Conservation (phyloP, 768 basidiomycete genomes). For the Suillus americanus region DNA sequence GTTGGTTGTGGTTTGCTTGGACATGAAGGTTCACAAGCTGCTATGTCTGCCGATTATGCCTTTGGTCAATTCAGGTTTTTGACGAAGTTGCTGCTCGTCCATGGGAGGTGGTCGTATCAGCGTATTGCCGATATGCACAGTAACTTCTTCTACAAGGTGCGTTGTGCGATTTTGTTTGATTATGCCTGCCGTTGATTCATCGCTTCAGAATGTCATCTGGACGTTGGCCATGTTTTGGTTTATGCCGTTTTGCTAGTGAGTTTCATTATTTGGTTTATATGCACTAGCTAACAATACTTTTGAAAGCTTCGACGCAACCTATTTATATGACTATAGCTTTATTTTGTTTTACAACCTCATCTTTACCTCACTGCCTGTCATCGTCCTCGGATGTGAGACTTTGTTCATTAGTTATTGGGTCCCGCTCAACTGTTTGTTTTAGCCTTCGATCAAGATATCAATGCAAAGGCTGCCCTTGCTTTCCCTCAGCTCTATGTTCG, state of each 20-base stretch:
- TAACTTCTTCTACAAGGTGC: conserved; percentile 98
- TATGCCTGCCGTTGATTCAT: conserved; percentile 9
- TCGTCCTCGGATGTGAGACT: conserved; percentile 77
- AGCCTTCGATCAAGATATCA: conserved; percentile 95
- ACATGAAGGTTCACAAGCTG: conserved; percentile 95
- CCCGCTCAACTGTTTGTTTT: conserved; percentile 5
- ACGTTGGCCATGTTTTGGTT: conserved; percentile 95
- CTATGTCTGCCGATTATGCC: conserved; percentile 98
- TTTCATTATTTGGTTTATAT: conserved; percentile 13
- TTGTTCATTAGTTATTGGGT: not conserved
- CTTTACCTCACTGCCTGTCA: conserved; percentile 94
- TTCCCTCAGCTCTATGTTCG: conserved; percentile 96
- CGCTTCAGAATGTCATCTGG: conserved; percentile 81
- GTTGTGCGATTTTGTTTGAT: conserved; percentile 16
- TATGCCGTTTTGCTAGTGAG: conserved; percentile 81
- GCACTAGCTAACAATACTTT: conserved; percentile 16
- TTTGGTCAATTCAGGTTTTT: conserved; percentile 97
- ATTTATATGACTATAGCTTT: conserved; percentile 94
- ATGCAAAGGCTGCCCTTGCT: conserved; percentile 83
- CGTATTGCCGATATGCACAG: conserved; percentile 95
- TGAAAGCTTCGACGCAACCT: conserved; percentile 87
- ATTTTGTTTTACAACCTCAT: conserved; percentile 87
- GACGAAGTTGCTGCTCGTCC: conserved; percentile 87
- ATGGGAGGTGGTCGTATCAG: conserved; percentile 97
- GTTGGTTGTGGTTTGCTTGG: conserved; percentile 94